Percentiles rank a stretch among this genome's conserved stretches.
These are phyloP conservation scores for Plasmodium billcollinsi DNA, from an alignment of 169 alveolate species.

Conservation along the genomic window DNA sequence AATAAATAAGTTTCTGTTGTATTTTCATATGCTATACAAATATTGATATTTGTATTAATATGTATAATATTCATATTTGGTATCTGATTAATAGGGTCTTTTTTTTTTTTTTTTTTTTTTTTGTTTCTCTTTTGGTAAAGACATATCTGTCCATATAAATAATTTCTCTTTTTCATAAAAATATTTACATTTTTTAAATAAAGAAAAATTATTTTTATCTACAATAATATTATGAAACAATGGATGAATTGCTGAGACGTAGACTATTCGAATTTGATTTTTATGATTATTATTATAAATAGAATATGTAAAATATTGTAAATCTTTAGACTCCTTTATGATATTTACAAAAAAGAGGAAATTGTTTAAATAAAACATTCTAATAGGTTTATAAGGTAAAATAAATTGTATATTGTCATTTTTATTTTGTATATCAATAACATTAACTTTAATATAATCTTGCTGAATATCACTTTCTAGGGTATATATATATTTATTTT, in stretches of 20 bases:
- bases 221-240: conserved; percentile 5
- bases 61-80: conserved; percentile 73
- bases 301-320: conserved; percentile 60
- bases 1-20: conserved; percentile 52
- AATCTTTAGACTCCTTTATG: neutral
- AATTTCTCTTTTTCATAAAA: conserved; percentile 38
- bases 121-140: conserved; percentile 14
- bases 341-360: conserved; percentile 57
- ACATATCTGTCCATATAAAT: conserved; percentile 64
- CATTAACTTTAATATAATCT: conserved; percentile 19
- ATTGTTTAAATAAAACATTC: conserved; percentile 35
- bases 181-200: conserved; percentile 71
- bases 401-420: conserved; percentile 19
- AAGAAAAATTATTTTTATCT: neutral
- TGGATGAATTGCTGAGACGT: conserved; percentile 63
- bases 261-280: conserved; percentile 48
- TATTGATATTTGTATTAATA: conserved; percentile 47
- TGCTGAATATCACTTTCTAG: conserved; percentile 13
- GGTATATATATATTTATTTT: conserved; percentile 24
- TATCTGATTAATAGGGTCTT: conserved; percentile 10
- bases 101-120: neutral
- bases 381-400: conserved; percentile 35
- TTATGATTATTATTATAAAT: conserved; percentile 30
- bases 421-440: conserved; percentile 39
- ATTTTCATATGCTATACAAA: conserved; percentile 63